phyloP scores from a whole-genome alignment of 148 eudicot genomes.

The Hydrangea macrophylla region DNA sequence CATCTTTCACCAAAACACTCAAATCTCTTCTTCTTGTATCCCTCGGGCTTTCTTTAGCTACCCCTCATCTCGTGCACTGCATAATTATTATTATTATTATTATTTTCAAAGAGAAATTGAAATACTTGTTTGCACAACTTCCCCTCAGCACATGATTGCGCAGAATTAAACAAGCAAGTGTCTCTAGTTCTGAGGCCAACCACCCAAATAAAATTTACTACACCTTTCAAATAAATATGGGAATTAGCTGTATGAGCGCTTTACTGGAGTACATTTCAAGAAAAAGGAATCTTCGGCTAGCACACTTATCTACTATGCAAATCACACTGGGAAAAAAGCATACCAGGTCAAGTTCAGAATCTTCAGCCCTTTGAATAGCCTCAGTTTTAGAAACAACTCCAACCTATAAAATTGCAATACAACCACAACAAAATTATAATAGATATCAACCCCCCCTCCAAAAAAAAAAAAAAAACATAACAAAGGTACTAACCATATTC shows the following conservation, averaged over 20 bases:
- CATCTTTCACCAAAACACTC: too few relatives aligned
- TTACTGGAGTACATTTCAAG: background rate
- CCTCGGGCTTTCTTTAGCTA: too few relatives aligned
- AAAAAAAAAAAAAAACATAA: background rate
- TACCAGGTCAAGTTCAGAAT: slow-evolving; percentile 78
- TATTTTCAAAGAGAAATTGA: too few relatives aligned
- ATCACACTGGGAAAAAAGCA: slow-evolving; percentile 8
- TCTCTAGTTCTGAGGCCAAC: background rate
- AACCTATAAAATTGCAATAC: slow-evolving; percentile 36
- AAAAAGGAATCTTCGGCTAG: background rate
- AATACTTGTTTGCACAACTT: too few relatives aligned
- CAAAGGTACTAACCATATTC: slow-evolving; percentile 50
- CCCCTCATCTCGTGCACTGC: too few relatives aligned
- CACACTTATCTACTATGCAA: too few relatives aligned
- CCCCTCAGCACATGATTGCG: background rate
- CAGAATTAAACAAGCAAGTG: background rate
- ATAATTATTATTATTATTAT: too few relatives aligned
- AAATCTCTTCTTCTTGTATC: too few relatives aligned
- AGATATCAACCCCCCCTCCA: slow-evolving; percentile 3
- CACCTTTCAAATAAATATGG: background rate
- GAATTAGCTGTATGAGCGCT: background rate
- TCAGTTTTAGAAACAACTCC: slow-evolving; percentile 67
- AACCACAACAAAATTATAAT: slow-evolving; percentile 1
- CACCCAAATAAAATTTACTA: background rate
- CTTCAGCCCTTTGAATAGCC: slow-evolving; percentile 77